A percentile compares a stretch with the other conserved stretches of the same genome.
phyloP scores from a whole-genome alignment of 495 filamentous ascomycete species.

The Terfezia claveryi region DNA sequence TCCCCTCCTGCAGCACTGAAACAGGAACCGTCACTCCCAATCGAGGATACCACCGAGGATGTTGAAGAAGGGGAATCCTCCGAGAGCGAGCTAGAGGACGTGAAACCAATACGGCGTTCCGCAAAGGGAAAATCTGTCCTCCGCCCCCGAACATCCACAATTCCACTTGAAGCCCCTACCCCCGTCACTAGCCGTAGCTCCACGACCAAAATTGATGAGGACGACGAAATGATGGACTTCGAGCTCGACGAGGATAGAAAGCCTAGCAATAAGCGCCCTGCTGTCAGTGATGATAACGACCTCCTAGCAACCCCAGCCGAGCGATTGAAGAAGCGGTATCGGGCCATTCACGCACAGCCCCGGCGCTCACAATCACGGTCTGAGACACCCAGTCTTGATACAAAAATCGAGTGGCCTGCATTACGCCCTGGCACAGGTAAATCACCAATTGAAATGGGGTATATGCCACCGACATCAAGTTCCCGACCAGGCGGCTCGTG shows the following conservation, averaged over 20 bases:
- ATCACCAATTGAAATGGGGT: background rate
- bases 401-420: background rate
- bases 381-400: background rate
- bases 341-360: background rate
- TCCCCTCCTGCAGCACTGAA: too few relatives aligned
- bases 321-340: background rate
- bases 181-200: background rate
- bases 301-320: background rate
- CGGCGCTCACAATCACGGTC: background rate
- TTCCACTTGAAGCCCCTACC: background rate
- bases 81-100: background rate
- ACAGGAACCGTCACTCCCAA: too few relatives aligned
- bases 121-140: conserved; percentile 8
- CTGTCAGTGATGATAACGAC: background rate
- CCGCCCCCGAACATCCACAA: conserved; percentile 1
- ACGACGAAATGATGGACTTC: background rate
- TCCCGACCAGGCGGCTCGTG: conserved; percentile 1
- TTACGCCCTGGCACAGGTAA: background rate
- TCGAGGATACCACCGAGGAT: background rate
- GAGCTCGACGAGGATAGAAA: background rate
- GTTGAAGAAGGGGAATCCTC: background rate
- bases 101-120: background rate
- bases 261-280: background rate
- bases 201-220: background rate
- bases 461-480: background rate